A percentile compares a stretch with the other conserved stretches of the same genome.
phyloP scores from a whole-genome alignment of 164 flowering plant species.

The Chloranthus sessilifolius region DNA sequence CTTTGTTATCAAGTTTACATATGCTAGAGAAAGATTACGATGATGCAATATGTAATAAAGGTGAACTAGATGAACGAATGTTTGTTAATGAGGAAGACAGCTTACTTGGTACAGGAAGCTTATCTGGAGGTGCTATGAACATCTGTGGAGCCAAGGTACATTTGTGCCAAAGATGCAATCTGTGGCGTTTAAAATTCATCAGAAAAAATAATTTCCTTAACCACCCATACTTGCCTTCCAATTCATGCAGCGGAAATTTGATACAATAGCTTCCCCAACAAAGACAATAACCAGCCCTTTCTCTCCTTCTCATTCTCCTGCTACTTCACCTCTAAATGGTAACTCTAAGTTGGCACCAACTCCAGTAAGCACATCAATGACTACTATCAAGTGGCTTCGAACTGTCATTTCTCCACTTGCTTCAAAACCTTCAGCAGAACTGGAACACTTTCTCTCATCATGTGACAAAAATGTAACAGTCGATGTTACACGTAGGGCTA shows the following conservation, averaged over 20 bases:
- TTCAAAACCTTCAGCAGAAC: conserved; percentile 70
- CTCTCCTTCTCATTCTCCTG: conserved; percentile 71
- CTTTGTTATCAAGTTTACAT: conserved; percentile 46
- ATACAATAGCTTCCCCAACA: conserved; percentile 60
- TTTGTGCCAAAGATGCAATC: conserved; percentile 3
- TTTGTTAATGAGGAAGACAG: conserved; percentile 80
- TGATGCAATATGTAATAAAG: conserved; percentile 53
- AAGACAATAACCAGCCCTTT: conserved; percentile 67
- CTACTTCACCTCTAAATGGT: conserved; percentile 42
- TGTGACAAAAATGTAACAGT: conserved; percentile 74
- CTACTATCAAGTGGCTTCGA: conserved; percentile 97
- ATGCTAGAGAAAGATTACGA: conserved; percentile 78
- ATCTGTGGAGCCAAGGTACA: conserved; percentile 63
- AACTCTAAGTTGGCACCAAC: conserved; percentile 56
- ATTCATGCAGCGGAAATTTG: conserved; percentile 61
- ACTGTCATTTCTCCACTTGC: conserved; percentile 82
- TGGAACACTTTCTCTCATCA: conserved; percentile 57
- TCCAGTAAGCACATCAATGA: conserved; percentile 97
- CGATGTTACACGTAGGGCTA: conserved; percentile 76
- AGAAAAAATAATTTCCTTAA: background rate
- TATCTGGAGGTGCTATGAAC: conserved; percentile 67
- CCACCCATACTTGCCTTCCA: background rate
- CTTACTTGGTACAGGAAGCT: conserved; percentile 75
- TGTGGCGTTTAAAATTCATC: background rate
- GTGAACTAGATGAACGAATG: conserved; percentile 85